Percentiles rank a stretch among this genome's conserved stretches.
These are phyloP conservation scores for Metschnikowia picachoensis DNA, from an alignment of 805 yeast species.

Conservation along the genomic window DNA sequence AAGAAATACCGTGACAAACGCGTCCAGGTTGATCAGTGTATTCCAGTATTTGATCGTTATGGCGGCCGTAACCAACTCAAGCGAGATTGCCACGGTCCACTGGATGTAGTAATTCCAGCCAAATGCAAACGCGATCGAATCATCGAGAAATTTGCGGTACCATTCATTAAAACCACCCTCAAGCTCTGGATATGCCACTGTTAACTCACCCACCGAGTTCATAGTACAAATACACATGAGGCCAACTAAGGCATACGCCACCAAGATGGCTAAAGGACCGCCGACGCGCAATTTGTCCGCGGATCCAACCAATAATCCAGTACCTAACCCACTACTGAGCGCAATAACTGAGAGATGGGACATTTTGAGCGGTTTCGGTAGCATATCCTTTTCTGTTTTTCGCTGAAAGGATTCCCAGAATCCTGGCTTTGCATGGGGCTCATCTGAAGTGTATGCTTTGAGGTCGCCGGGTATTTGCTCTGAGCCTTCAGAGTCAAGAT, in stretches of 20 bases:
- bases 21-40: slow-evolving; percentile 46
- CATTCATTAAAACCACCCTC: slow-evolving; percentile 33
- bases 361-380: slow-evolving; percentile 16
- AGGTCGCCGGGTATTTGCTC: slow-evolving; percentile 10
- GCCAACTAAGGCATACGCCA: slow-evolving; percentile 24
- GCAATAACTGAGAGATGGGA: slow-evolving; percentile 33
- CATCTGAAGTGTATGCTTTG: slow-evolving; percentile 9
- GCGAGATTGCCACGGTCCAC: slow-evolving; percentile 22
- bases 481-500: slow-evolving; percentile 3
- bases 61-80: slow-evolving; percentile 20
- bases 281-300: slow-evolving; percentile 26
- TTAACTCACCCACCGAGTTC: slow-evolving; percentile 46
- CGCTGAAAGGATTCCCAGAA: slow-evolving; percentile 17
- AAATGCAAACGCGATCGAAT: slow-evolving; percentile 34
- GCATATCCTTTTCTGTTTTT: slow-evolving; percentile 10
- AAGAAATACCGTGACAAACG: slow-evolving; percentile 52
- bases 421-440: background rate
- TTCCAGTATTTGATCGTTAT: slow-evolving; percentile 61
- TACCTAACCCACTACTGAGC: slow-evolving; percentile 37
- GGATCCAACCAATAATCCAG: slow-evolving; percentile 41
- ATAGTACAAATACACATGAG: slow-evolving; percentile 30
- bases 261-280: slow-evolving; percentile 23
- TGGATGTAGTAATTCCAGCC: slow-evolving; percentile 37
- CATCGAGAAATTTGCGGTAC: slow-evolving; percentile 31
- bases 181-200: slow-evolving; percentile 53